Evolutionary conservation across 2,329 filamentous ascomycete species (phyloP).

Genomic region (Aschersonia sp.): DNA sequence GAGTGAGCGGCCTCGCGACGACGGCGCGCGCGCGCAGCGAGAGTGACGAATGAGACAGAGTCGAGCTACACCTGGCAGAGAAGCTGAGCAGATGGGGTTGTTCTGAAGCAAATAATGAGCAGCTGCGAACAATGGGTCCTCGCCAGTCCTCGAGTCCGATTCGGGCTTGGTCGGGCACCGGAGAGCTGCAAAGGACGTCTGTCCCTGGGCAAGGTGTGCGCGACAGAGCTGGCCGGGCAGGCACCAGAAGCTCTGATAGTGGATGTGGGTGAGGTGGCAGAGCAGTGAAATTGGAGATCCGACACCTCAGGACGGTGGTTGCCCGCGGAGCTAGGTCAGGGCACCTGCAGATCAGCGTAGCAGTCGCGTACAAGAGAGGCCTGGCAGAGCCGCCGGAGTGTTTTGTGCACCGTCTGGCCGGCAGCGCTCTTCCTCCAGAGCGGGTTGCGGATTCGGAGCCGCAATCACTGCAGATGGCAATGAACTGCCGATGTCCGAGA

Average conservation of each 20-base stretch:
- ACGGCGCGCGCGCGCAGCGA: constrained; percentile 2
- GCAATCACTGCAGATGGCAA: too few species aligned
- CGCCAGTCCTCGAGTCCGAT: constrained; percentile 12
- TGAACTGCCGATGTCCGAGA: background rate
- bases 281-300: constrained; percentile 23
- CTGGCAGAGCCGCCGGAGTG: background rate
- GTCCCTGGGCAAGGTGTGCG: constrained; percentile 27
- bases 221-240: constrained; percentile 29
- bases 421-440: background rate
- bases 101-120: constrained; percentile 9
- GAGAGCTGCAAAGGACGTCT: constrained; percentile 16
- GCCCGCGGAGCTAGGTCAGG: constrained; percentile 36
- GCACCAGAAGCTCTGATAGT: constrained; percentile 41
- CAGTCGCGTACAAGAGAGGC: background rate
- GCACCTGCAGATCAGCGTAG: constrained; percentile 39
- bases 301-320: constrained; percentile 9
- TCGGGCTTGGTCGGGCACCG: constrained; percentile 31
- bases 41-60: constrained; percentile 7
- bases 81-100: constrained; percentile 4
- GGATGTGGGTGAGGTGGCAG: constrained; percentile 46
- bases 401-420: background rate
- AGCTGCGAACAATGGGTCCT: constrained; percentile 13
- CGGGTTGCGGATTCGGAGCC: background rate
- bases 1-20: background rate
- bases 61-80: constrained; percentile 2